These are phyloP conservation scores for Annulohypoxylon bovei DNA, from an alignment of 495 filamentous ascomycete genomes.

Conservation along the genomic window DNA sequence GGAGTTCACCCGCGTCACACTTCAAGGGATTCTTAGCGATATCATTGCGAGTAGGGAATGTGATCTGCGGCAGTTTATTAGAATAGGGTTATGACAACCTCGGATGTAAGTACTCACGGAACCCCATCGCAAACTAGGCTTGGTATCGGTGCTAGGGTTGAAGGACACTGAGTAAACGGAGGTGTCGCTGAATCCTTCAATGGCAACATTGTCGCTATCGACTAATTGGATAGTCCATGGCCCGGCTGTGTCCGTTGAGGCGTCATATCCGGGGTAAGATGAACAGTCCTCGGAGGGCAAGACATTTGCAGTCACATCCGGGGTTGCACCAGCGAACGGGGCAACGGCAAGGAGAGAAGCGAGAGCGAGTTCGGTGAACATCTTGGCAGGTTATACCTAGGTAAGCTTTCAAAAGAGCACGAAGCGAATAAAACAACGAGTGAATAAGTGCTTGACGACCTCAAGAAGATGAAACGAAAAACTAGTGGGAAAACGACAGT, in stretches of 20 bases:
- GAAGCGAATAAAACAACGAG: background rate
- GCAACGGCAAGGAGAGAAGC: constrained; percentile 31
- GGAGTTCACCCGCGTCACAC: constrained; percentile 32
- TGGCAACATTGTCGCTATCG: constrained; percentile 43
- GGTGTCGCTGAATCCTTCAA: constrained; percentile 46
- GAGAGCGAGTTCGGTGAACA: constrained; percentile 34
- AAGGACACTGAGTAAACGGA: constrained; percentile 35
- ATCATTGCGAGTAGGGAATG: constrained; percentile 34
- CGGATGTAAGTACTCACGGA: constrained; percentile 31
- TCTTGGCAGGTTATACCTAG: constrained; percentile 7
- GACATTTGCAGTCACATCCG: constrained; percentile 40
- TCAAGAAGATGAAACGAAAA: background rate
- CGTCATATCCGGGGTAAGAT: constrained; percentile 44
- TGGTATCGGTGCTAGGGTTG: constrained; percentile 26
- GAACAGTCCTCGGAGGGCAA: constrained; percentile 40
- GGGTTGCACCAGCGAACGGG: constrained; percentile 36
- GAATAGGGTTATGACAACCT: background rate
- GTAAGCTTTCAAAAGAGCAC: background rate
- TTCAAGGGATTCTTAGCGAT: constrained; percentile 33
- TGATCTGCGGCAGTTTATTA: constrained; percentile 26
- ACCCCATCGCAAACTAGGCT: constrained; percentile 43
- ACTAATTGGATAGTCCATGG: constrained; percentile 44
- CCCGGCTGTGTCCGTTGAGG: constrained; percentile 42
- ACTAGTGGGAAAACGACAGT: background rate
- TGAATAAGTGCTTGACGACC: background rate